Conservation (phyloP, 177 flowering plant genomes). For the Vitis hybrid region DNA sequence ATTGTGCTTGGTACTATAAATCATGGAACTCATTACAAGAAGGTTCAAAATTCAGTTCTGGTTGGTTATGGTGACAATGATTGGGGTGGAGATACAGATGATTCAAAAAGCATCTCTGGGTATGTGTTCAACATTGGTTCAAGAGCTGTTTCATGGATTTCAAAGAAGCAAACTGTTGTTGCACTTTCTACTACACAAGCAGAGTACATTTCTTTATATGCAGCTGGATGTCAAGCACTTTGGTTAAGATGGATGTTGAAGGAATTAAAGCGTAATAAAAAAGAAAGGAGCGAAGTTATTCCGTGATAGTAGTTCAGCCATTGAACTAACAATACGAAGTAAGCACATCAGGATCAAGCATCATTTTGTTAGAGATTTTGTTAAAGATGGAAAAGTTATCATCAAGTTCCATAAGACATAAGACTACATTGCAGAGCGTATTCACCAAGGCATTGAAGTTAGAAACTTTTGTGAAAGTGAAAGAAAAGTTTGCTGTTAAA, state of each 20-base stretch:
- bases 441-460: too few species aligned
- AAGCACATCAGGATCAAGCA: slow-evolving; percentile 4
- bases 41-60: not conserved
- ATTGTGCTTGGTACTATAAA: not conserved
- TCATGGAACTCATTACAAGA: not conserved
- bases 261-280: not conserved
- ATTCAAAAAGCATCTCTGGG: not conserved
- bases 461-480: too few species aligned
- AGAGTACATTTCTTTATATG: not conserved
- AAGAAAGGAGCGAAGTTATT: not conserved
- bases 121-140: slow-evolving; percentile 1
- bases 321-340: not conserved
- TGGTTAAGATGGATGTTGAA: not conserved
- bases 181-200: not conserved
- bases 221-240: not conserved
- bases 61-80: slow-evolving; percentile 5
- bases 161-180: slow-evolving; percentile 1
- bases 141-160: not conserved
- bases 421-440: too few species aligned
- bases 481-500: too few species aligned
- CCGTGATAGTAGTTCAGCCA: not conserved
- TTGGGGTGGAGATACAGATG: not conserved
- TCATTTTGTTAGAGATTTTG: not conserved
- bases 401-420: too few species aligned
- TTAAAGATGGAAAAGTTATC: not conserved